These are phyloP conservation scores for Amanita jacksonii DNA, from an alignment of 768 basidiomycete species.

Conservation along the genomic window DNA sequence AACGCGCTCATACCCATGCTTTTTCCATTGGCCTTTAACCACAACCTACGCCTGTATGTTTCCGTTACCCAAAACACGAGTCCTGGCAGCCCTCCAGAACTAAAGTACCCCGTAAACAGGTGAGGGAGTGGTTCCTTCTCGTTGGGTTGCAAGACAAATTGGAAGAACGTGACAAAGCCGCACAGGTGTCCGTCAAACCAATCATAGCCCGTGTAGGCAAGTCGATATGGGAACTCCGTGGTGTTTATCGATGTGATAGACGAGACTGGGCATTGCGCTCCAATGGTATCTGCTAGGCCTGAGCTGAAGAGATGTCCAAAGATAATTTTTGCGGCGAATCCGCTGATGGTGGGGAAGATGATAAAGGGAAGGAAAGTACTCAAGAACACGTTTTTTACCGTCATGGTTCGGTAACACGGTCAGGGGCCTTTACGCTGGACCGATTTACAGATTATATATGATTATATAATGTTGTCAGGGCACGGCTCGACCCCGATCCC, in stretches of 20 bases:
- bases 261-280: slow-evolving; percentile 27
- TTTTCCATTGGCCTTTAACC: not conserved
- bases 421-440: no score
- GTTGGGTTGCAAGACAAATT: slow-evolving; percentile 25
- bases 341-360: slow-evolving; percentile 29
- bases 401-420: no score
- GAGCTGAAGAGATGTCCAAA: slow-evolving; percentile 23
- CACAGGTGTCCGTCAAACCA: slow-evolving; percentile 32
- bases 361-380: slow-evolving; percentile 23
- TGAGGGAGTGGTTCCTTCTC: slow-evolving; percentile 16
- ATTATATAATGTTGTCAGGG: no score
- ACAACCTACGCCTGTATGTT: slow-evolving; percentile 24
- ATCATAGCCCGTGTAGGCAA: slow-evolving; percentile 30
- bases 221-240: slow-evolving; percentile 20
- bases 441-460: no score
- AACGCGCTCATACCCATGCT: slow-evolving; percentile 17
- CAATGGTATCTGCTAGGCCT: slow-evolving; percentile 19
- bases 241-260: slow-evolving; percentile 8
- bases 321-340: slow-evolving; percentile 25
- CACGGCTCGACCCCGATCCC: no score
- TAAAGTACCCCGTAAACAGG: slow-evolving; percentile 28
- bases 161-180: slow-evolving; percentile 37
- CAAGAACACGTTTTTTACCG: not conserved
- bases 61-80: slow-evolving; percentile 36
- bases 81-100: slow-evolving; percentile 25